These are phyloP conservation scores for Punctularia strigosozonata DNA, from an alignment of 768 basidiomycete genomes.

Conservation along the genomic window DNA sequence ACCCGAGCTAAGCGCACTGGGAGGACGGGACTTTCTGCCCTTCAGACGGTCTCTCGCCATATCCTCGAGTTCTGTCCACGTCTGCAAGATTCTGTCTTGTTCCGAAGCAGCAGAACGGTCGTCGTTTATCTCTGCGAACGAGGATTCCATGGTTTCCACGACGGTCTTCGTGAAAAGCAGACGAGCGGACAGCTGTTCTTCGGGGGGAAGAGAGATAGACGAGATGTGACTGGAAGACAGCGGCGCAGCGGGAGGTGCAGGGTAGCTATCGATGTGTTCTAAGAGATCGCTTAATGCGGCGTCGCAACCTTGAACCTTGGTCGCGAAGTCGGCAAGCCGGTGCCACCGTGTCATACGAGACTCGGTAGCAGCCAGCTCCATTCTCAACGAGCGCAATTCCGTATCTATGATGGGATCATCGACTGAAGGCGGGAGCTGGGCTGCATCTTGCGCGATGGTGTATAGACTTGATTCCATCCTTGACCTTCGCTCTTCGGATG, in stretches of 20 bases:
- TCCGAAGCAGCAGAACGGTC: constrained; percentile 56
- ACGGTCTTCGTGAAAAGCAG: constrained; percentile 48
- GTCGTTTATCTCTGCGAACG: constrained; percentile 30
- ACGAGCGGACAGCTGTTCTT: constrained; percentile 55
- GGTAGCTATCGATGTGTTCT: constrained; percentile 80
- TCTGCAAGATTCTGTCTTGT: constrained; percentile 56
- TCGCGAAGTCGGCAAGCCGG: constrained; percentile 41
- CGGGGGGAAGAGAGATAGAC: constrained; percentile 33
- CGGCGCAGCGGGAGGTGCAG: constrained; percentile 39
- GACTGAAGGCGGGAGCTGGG: constrained; percentile 31
- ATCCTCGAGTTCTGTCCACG: constrained; percentile 71
- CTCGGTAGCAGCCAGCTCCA: constrained; percentile 43
- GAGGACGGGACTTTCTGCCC: constrained; percentile 45
- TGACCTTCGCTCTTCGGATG: constrained; percentile 30
- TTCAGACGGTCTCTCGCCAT: constrained; percentile 63
- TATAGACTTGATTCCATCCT: constrained; percentile 36
- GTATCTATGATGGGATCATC: constrained; percentile 32
- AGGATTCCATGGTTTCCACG: constrained; percentile 34
- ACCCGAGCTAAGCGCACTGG: constrained; percentile 55
- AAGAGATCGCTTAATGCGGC: constrained; percentile 72
- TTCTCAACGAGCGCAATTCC: constrained; percentile 51
- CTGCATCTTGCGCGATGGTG: constrained; percentile 31
- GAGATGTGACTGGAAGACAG: constrained; percentile 39
- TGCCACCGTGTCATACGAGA: constrained; percentile 39
- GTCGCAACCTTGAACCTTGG: constrained; percentile 47